Evolutionary conservation across 768 basidiomycete species (phyloP), one percentile per base, ranked within the genome.

Genomic region (Lactifluus subvellereus): DNA sequence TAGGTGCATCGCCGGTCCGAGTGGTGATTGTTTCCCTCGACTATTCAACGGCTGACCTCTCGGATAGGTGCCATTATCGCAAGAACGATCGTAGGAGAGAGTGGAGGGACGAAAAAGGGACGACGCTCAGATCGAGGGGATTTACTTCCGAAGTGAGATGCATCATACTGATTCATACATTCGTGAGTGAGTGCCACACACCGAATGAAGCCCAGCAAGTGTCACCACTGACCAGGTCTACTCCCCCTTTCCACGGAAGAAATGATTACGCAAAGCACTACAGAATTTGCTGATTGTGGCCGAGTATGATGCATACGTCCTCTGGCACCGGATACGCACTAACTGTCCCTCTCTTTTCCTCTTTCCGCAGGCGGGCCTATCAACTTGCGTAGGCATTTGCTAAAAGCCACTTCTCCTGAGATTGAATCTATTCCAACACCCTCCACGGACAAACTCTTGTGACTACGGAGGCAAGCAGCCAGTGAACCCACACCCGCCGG

Each of bases 131-230:
- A 20, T 45, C 20, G 35, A 30, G 52, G 13, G 16, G 59, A 60
- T 48, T 54, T 48, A 37, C 52, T 54, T 48, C 53, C 53, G 59
- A 7, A 35, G 53, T 52, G 22, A 54, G 33, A 57, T 38, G 18
- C 33, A 50, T 57, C 45, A 22, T 10, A 4, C n/a, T 38, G 18
- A 20, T 40, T 57, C 45, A 22, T 10, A 4, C n/a, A 9, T 20
- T 27, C 2, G 48, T 50, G 32, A 57, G 57, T 51, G 37, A 13
- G 27, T 27, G 27, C 27, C n/a, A 57, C 33, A 48, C 27, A 53
- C 10, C 6, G 14, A 47, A 43, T 30, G 14, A 22, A 13, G 10
- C 42, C 40, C 30, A 14, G 2, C 22, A 30, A 16, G 20, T 18
- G 1, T 45, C 33, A 33, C 32, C n/a, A 35, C 6, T 32, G 22